Evolutionary conservation across 306 rosid genomes (phyloP).

Genomic region (Vigna unguiculata): DNA sequence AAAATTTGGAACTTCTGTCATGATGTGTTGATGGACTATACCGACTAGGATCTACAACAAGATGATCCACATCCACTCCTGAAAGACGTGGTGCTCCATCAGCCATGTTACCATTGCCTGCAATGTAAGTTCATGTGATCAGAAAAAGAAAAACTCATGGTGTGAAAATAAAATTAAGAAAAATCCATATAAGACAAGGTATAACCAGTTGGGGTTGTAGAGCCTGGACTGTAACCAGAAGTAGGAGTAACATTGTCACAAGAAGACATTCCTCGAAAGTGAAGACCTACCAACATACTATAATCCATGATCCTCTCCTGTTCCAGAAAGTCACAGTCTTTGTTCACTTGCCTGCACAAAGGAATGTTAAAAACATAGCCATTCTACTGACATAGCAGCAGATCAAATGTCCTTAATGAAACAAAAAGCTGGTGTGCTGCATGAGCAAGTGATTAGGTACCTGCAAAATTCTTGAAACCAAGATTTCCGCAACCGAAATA

Average conservation of each 20-base stretch:
- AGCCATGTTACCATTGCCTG: slow-evolving; percentile 54
- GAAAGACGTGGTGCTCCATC: slow-evolving; percentile 61
- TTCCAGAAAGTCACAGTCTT: slow-evolving; percentile 94
- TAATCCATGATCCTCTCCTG: slow-evolving; percentile 99
- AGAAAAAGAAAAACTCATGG: slow-evolving; percentile 32
- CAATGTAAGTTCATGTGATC: slow-evolving; percentile 40
- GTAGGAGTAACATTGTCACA: slow-evolving; percentile 54
- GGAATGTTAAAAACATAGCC: slow-evolving; percentile 27
- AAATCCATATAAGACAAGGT: slow-evolving; percentile 34
- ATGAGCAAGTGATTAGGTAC: slow-evolving; percentile 62
- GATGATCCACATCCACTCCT: slow-evolving; percentile 60
- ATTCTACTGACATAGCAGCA: slow-evolving; percentile 11
- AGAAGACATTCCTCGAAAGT: slow-evolving; percentile 70
- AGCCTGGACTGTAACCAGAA: slow-evolving; percentile 49
- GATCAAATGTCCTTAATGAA: slow-evolving; percentile 18
- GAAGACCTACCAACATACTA: slow-evolving; percentile 95
- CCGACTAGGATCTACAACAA: slow-evolving; percentile 64
- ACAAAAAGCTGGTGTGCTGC: slow-evolving; percentile 3
- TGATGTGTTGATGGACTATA: slow-evolving; percentile 48
- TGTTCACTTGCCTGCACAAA: slow-evolving; percentile 89
- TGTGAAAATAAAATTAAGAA: neutral
- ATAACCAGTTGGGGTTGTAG: slow-evolving; percentile 59
- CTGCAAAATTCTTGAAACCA: slow-evolving; percentile 92
- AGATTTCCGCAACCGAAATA: slow-evolving; percentile 77
- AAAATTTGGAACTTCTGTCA: slow-evolving; percentile 10